phyloP scores from a whole-genome alignment of 441 rosid species.

The Breynia disticha region DNA sequence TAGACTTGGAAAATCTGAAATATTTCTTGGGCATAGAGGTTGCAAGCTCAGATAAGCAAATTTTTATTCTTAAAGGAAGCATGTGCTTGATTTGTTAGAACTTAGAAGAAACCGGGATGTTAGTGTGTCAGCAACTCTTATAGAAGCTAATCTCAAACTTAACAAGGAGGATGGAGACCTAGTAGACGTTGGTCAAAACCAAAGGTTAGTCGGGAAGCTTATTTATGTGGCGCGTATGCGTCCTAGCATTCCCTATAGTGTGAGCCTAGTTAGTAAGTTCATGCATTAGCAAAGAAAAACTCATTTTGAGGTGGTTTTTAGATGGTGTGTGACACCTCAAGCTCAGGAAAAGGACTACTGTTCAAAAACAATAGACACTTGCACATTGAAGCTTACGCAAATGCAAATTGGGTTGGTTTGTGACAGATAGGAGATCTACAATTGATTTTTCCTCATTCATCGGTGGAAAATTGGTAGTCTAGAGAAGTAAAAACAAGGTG shows the following conservation, averaged over 20 bases:
- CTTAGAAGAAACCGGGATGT: background rate
- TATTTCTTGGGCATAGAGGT: background rate
- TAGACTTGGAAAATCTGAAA: background rate
- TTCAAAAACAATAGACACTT: background rate
- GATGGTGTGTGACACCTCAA: background rate
- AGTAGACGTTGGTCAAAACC: background rate
- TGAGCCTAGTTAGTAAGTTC: background rate
- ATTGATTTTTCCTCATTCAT: background rate
- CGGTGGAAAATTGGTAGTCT: background rate
- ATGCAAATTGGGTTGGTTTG: background rate
- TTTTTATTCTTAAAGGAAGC: background rate
- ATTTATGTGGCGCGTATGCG: background rate
- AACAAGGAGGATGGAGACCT: background rate
- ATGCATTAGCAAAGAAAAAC: background rate
- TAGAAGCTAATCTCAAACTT: background rate
- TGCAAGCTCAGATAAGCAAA: background rate
- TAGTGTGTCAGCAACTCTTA: background rate
- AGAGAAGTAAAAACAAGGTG: background rate
- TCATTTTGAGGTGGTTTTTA: background rate
- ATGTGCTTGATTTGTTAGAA: background rate
- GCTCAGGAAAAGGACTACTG: background rate
- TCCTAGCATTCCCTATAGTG: background rate
- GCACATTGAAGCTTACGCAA: background rate
- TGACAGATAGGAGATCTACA: background rate
- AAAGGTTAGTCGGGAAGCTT: background rate